phyloP scores from a whole-genome alignment of 192 early-diverging fungal species.

The Rhizophagus clarus region DNA sequence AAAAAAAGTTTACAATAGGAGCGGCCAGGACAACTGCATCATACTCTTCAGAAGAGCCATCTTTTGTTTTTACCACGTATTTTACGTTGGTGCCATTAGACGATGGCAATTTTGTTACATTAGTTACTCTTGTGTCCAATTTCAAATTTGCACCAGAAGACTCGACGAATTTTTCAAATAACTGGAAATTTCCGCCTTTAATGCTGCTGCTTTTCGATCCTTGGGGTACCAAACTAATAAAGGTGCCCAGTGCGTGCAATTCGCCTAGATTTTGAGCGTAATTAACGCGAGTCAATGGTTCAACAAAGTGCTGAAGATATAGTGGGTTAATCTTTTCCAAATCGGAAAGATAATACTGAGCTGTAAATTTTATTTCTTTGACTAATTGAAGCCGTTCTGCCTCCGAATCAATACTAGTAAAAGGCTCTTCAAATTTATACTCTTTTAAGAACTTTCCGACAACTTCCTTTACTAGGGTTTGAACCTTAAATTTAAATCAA shows the following conservation, averaged over 20 bases:
- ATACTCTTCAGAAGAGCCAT: constrained; percentile 48
- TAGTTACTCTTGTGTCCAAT: constrained; percentile 48
- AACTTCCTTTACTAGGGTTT: constrained; percentile 32
- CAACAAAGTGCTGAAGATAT: constrained; percentile 56
- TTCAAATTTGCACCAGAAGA: constrained; percentile 45
- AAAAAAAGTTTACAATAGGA: constrained; percentile 49
- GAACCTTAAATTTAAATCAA: constrained; percentile 31
- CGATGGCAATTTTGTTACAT: constrained; percentile 34
- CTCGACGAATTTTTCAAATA: constrained; percentile 60
- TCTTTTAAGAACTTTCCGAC: constrained; percentile 35
- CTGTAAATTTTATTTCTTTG: constrained; percentile 33
- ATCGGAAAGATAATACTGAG: constrained; percentile 41
- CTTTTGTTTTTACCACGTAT: constrained; percentile 40
- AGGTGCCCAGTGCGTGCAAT: constrained; percentile 60
- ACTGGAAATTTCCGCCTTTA: constrained; percentile 58
- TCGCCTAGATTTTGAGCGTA: constrained; percentile 61
- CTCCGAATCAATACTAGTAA: constrained; percentile 37
- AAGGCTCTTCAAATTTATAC: constrained; percentile 43
- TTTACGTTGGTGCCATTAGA: constrained; percentile 15
- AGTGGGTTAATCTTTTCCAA: constrained; percentile 35
- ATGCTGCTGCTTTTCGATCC: constrained; percentile 50
- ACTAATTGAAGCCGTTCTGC: constrained; percentile 36
- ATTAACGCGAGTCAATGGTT: constrained; percentile 63
- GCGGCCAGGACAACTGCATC: constrained; percentile 65
- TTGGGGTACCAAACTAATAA: constrained; percentile 56